phyloP scores from a whole-genome alignment of 192 early-diverging fungal species.

The Dissophora ornata region DNA sequence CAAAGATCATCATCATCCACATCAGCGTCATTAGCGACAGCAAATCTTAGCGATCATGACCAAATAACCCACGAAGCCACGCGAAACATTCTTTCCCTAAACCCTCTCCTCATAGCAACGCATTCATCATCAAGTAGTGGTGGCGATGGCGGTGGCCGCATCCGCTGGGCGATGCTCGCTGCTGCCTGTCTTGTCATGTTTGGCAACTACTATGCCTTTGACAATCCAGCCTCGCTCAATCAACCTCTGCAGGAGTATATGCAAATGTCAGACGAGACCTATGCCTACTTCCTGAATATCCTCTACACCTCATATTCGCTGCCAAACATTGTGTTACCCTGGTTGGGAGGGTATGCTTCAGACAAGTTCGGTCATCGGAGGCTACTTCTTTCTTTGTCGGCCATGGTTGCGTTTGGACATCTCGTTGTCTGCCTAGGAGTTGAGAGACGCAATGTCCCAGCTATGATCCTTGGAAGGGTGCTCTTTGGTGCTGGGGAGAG shows the following conservation, averaged over 20 bases:
- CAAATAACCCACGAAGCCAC: too few species aligned
- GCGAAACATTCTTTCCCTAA: not conserved
- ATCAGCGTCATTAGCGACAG: not conserved
- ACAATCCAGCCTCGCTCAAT: slow-evolving; percentile 67
- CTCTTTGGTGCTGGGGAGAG: slow-evolving; percentile 72
- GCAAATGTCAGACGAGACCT: slow-evolving; percentile 54
- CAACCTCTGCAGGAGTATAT: slow-evolving; percentile 63
- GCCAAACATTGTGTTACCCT: slow-evolving; percentile 75
- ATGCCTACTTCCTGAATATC: slow-evolving; percentile 68
- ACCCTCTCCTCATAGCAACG: not conserved
- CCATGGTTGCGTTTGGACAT: slow-evolving; percentile 63
- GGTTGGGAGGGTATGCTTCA: slow-evolving; percentile 65
- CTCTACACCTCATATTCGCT: slow-evolving; percentile 72
- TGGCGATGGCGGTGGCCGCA: not conserved
- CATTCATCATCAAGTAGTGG: not conserved
- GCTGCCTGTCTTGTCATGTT: slow-evolving; percentile 59
- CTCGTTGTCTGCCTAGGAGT: slow-evolving; percentile 67
- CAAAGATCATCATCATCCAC: slow-evolving; percentile 6
- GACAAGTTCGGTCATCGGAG: slow-evolving; percentile 59
- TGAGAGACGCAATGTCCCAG: slow-evolving; percentile 43
- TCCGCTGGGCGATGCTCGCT: slow-evolving; percentile 51
- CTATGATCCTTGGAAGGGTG: slow-evolving; percentile 68
- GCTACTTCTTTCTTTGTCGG: slow-evolving; percentile 59
- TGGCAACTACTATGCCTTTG: slow-evolving; percentile 71
- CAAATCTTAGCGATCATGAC: too few species aligned